Conservation (phyloP, 1,139 yeast genomes). For the Entelexis paramagnoliae region DNA sequence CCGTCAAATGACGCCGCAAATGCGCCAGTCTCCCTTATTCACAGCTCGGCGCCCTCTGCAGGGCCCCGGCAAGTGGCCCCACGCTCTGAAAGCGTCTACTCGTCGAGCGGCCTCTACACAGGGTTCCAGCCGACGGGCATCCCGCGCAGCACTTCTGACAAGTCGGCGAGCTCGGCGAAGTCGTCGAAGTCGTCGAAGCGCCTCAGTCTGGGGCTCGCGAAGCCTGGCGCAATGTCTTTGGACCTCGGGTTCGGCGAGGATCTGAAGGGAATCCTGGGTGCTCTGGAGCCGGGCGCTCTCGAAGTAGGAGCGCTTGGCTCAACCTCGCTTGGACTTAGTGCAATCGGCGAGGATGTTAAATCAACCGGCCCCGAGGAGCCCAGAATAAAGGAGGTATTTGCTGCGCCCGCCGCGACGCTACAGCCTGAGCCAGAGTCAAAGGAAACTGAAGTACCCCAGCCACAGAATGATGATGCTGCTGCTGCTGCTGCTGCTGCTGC, state of each 20-base stretch:
- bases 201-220: constrained; percentile 21
- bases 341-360: background rate
- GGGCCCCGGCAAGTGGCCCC: background rate
- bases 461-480: too few relatives aligned
- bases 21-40: background rate
- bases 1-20: background rate
- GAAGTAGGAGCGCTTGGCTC: background rate
- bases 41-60: background rate
- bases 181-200: constrained; percentile 15
- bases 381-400: background rate
- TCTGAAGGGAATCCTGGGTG: constrained; percentile 17
- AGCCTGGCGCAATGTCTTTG: background rate
- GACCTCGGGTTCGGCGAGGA: constrained; percentile 22
- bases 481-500: too few relatives aligned
- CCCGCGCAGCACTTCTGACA: background rate
- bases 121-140: background rate
- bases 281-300: constrained; percentile 12
- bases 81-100: background rate
- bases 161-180: background rate
- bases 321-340: background rate
- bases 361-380: background rate
- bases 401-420: too few relatives aligned
- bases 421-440: too few relatives aligned
- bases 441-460: too few relatives aligned
- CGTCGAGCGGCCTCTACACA: background rate